phyloP scores from a whole-genome alignment of 768 basidiomycete species.

The Artomyces pyxidatus region DNA sequence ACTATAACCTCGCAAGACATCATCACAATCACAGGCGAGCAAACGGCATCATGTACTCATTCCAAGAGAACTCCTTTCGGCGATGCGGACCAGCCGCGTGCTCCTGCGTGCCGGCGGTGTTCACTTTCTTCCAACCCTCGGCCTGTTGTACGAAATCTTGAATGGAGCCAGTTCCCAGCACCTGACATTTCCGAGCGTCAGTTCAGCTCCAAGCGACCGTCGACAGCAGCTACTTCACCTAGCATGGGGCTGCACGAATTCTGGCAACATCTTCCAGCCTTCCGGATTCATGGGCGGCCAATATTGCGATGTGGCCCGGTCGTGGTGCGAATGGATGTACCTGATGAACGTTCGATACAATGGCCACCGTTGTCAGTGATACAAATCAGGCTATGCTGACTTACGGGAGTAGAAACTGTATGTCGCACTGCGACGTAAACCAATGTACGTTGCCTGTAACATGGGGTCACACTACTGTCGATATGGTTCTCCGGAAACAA shows the following conservation, averaged over 20 bases:
- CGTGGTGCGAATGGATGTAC: neutral
- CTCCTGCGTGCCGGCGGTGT: too few relatives aligned
- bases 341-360: too few relatives aligned
- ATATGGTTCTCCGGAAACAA: neutral
- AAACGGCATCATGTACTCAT: too few relatives aligned
- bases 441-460: neutral
- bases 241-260: neutral
- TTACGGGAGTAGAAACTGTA: neutral
- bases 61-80: too few relatives aligned
- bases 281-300: slow-evolving; percentile 1
- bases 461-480: neutral
- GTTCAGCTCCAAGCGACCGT: neutral
- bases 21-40: too few relatives aligned
- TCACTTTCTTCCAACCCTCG: too few relatives aligned
- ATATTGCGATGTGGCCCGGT: neutral
- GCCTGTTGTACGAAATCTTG: too few relatives aligned
- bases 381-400: neutral
- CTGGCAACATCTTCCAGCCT: neutral
- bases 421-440: neutral
- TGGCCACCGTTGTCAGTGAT: too few relatives aligned
- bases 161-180: neutral
- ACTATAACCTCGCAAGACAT: too few relatives aligned
- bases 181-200: neutral
- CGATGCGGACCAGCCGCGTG: too few relatives aligned
- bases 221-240: neutral